Percentiles rank a stretch among this genome's conserved stretches.
phyloP scores from a whole-genome alignment of 2,329 filamentous ascomycete genomes.

The Fusarium sp. region DNA sequence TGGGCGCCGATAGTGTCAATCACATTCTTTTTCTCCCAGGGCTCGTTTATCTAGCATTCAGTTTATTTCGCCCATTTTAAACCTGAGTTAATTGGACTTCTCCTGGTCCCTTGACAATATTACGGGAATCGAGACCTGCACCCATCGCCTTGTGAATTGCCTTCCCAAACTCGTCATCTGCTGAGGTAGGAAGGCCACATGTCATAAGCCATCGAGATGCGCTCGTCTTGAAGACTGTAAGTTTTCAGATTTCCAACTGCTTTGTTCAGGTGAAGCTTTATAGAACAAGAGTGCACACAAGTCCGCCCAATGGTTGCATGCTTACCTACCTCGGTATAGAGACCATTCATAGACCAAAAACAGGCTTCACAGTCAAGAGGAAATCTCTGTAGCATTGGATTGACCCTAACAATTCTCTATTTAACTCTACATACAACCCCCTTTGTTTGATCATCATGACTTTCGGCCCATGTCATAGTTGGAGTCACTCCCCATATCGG shows the following conservation, averaged over 20 bases:
- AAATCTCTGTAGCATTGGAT: background rate
- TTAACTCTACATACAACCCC: background rate
- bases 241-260: no score
- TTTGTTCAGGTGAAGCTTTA: background rate
- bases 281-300: background rate
- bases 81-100: background rate
- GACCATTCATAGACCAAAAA: background rate
- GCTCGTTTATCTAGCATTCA: background rate
- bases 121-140: background rate
- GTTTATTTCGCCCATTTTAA: background rate
- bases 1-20: background rate
- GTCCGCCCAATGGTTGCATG: background rate
- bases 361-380: background rate
- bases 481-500: constrained; percentile 23
- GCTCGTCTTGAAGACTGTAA: background rate
- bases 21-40: background rate
- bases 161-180: background rate
- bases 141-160: background rate
- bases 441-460: background rate
- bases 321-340: background rate
- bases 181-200: background rate
- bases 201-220: background rate
- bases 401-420: background rate
- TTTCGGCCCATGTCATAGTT: constrained; percentile 16
- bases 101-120: background rate